A percentile compares a stretch with the other conserved stretches of the same genome.
Evolutionary conservation across 2,329 filamentous ascomycete genomes (phyloP).

Genomic region (Neoarthrinium moseri): DNA sequence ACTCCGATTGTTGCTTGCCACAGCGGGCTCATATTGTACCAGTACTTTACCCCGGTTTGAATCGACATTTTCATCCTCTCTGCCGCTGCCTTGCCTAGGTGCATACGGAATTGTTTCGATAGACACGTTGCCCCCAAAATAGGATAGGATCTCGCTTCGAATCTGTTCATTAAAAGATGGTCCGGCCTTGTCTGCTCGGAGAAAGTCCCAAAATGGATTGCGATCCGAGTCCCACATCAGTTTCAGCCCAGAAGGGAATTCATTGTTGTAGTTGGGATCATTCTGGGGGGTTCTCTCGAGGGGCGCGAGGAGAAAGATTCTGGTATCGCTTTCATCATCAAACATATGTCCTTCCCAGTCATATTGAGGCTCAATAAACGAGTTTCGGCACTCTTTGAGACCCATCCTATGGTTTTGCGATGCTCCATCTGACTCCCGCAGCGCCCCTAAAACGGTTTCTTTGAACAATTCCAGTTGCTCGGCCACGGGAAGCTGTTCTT

Average conservation of each 20-base stretch:
- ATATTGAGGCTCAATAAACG: not conserved
- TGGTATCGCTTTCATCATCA: not conserved
- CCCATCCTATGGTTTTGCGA: too few species aligned
- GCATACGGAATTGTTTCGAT: too few species aligned
- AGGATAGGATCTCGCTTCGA: not conserved
- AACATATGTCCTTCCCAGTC: not conserved
- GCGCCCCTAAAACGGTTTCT: too few species aligned
- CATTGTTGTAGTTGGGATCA: too few species aligned
- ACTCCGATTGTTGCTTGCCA: not conserved
- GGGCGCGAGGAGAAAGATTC: not conserved
- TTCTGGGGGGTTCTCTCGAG: not conserved
- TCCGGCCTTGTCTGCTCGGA: not conserved
- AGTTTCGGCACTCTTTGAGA: too few species aligned
- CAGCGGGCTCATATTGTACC: slow-evolving; percentile 1
- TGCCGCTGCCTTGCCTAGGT: too few species aligned
- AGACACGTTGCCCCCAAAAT: not conserved
- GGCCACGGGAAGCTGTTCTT: too few species aligned
- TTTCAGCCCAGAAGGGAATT: not conserved
- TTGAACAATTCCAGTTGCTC: too few species aligned
- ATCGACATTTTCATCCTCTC: not conserved
- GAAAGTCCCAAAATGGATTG: not conserved
- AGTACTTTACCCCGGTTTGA: not conserved
- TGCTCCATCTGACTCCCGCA: too few species aligned
- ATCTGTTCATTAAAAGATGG: not conserved
- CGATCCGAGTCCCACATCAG: not conserved